Percentiles rank a stretch among this genome's conserved stretches.
Evolutionary conservation across 164 flowering plant species (phyloP).

Genomic region (Akebia trifoliata): DNA sequence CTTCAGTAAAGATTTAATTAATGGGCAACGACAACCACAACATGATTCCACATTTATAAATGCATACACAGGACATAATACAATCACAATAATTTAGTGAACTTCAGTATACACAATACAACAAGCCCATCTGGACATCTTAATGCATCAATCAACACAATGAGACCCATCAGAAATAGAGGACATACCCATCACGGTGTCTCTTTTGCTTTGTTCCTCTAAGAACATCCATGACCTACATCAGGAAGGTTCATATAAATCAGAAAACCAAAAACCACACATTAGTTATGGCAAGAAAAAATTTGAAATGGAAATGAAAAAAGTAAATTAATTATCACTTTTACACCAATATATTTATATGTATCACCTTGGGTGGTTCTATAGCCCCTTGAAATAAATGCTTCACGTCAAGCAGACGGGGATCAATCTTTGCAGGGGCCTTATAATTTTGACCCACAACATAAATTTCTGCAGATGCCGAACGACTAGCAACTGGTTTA

Average conservation of each 20-base stretch:
- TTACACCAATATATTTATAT: background rate
- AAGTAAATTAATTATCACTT: background rate
- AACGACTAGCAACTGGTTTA: constrained; percentile 88
- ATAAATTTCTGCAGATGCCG: constrained; percentile 86
- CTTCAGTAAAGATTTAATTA: constrained; percentile 31
- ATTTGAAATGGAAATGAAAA: background rate
- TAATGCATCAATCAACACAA: background rate
- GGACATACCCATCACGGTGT: constrained; percentile 80
- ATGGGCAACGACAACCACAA: background rate
- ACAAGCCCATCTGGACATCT: background rate
- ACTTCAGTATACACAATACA: too few species aligned
- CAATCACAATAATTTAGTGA: too few species aligned
- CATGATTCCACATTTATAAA: background rate
- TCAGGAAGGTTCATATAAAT: background rate
- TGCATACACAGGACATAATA: background rate
- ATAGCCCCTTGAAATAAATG: constrained; percentile 63
- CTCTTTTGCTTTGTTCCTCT: constrained; percentile 75
- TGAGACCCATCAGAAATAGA: constrained; percentile 2
- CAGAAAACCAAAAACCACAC: background rate
- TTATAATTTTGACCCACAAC: constrained; percentile 66
- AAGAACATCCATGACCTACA: constrained; percentile 77
- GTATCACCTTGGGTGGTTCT: constrained; percentile 67
- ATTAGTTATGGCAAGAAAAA: background rate
- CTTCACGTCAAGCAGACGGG: constrained; percentile 89
- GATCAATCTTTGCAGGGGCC: constrained; percentile 97